Conservation (phyloP, 192 early-diverging fungal genomes). For the Rhizophlyctis rosea region DNA sequence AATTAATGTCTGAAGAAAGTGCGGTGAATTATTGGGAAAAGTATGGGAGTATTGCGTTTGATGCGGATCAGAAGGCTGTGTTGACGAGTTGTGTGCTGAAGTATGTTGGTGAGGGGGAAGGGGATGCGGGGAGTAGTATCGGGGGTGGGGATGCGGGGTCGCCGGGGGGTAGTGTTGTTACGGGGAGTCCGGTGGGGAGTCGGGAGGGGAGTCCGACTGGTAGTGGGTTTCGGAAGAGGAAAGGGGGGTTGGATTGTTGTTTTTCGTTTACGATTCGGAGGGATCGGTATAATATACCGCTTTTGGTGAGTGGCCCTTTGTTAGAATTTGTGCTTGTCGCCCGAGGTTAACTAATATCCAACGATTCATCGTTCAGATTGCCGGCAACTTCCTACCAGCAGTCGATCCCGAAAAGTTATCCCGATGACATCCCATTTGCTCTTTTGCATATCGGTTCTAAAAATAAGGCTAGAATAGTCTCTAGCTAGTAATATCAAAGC, state of each 20-base stretch:
- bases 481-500: too few relatives aligned
- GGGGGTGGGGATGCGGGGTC: conserved; percentile 28
- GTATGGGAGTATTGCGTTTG: conserved; percentile 97
- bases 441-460: too few relatives aligned
- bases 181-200: not conserved
- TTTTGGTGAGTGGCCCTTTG: conserved; percentile 31
- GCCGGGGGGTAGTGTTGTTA: not conserved
- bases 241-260: conserved; percentile 61
- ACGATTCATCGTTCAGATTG: conserved; percentile 19
- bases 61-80: conserved; percentile 93
- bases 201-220: not conserved
- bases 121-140: conserved; percentile 29
- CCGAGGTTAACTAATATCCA: not conserved
- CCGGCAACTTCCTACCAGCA: conserved; percentile 26
- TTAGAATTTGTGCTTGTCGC: not conserved
- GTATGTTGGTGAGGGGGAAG: conserved; percentile 50
- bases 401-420: not conserved
- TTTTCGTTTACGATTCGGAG: conserved; percentile 95
- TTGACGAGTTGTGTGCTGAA: conserved; percentile 86
- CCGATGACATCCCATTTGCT: too few relatives aligned
- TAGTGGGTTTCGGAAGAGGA: not conserved
- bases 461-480: too few relatives aligned
- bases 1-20: conserved; percentile 82
- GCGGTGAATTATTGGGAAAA: conserved; percentile 99
- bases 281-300: conserved; percentile 89